These are phyloP conservation scores for Exophiala dermatitidis DNA, from an alignment of 2,329 filamentous ascomycete species.

Conservation along the genomic window DNA sequence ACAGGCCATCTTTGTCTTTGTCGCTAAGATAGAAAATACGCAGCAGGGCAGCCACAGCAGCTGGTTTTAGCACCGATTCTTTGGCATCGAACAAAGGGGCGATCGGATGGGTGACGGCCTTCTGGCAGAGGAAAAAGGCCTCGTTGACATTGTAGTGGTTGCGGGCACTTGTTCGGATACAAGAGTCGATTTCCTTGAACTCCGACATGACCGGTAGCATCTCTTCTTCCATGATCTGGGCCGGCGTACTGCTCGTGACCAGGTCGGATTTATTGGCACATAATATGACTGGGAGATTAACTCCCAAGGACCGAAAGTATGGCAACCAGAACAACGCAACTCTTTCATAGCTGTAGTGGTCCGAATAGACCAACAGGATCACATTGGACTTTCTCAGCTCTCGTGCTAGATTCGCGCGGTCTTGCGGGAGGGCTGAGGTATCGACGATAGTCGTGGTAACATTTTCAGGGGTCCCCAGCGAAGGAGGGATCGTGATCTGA, in stretches of 20 bases:
- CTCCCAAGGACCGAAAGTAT: constrained; percentile 93
- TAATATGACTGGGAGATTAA: constrained; percentile 93
- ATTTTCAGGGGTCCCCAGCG: constrained; percentile 88
- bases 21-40: constrained; percentile 94
- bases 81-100: constrained; percentile 96
- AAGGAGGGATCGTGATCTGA: constrained; percentile 89
- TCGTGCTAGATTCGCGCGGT: constrained; percentile 80
- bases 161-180: constrained; percentile 85
- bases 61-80: constrained; percentile 78
- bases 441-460: constrained; percentile 97
- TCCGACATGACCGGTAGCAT: constrained; percentile 98
- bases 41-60: constrained; percentile 75
- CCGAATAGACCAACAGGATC: constrained; percentile 91
- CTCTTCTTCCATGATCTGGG: constrained; percentile 88
- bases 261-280: constrained; percentile 98
- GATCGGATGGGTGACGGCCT: constrained; percentile 94
- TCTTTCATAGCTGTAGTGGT: constrained; percentile 97
- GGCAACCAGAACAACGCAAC: constrained; percentile 98
- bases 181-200: constrained; percentile 97
- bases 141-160: constrained; percentile 93
- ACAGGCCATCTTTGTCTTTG: constrained; percentile 87
- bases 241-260: constrained; percentile 62
- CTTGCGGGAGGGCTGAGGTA: constrained; percentile 89
- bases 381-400: constrained; percentile 97
- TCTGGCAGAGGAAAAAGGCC: constrained; percentile 96